These are phyloP conservation scores for Gossypium ekmanianum DNA, from an alignment of 345 rosid species.

Conservation along the genomic window DNA sequence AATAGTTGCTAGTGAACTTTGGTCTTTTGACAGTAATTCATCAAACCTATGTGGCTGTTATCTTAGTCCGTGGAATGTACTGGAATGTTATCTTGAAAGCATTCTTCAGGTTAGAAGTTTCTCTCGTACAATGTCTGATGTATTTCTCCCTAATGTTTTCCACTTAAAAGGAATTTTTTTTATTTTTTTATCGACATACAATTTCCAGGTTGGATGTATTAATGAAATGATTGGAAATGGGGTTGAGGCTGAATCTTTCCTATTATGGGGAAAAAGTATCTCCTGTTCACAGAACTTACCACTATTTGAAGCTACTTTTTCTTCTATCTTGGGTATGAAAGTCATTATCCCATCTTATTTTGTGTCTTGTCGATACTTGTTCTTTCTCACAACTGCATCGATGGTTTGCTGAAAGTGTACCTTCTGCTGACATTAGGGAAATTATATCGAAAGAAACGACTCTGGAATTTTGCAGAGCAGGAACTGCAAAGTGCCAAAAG, in stretches of 20 bases:
- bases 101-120: slow-evolving; percentile 66
- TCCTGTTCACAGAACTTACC: slow-evolving; percentile 53
- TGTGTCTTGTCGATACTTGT: slow-evolving; percentile 4
- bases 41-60: slow-evolving; percentile 46
- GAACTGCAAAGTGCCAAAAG: slow-evolving; percentile 67
- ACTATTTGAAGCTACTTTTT: slow-evolving; percentile 63
- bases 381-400: slow-evolving; percentile 17
- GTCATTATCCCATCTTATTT: background rate
- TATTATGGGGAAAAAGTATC: slow-evolving; percentile 81
- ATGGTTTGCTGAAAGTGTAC: slow-evolving; percentile 6
- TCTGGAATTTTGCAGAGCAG: slow-evolving; percentile 59
- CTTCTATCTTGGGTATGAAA: slow-evolving; percentile 65
- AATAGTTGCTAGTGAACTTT: slow-evolving; percentile 48
- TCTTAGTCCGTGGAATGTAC: slow-evolving; percentile 84
- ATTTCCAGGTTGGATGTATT: slow-evolving; percentile 62
- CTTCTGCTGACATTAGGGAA: slow-evolving; percentile 44
- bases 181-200: slow-evolving; percentile 6
- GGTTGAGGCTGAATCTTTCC: slow-evolving; percentile 58
- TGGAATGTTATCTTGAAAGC: slow-evolving; percentile 89
- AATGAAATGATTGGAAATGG: slow-evolving; percentile 83
- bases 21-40: slow-evolving; percentile 42
- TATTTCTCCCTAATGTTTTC: slow-evolving; percentile 9
- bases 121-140: slow-evolving; percentile 17
- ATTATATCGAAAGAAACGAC: slow-evolving; percentile 54
- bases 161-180: background rate